A percentile compares a stretch with the other conserved stretches of the same genome.
Evolutionary conservation across 108 stramenopile species (phyloP).

Genomic region (Discostella stelligeroides): DNA sequence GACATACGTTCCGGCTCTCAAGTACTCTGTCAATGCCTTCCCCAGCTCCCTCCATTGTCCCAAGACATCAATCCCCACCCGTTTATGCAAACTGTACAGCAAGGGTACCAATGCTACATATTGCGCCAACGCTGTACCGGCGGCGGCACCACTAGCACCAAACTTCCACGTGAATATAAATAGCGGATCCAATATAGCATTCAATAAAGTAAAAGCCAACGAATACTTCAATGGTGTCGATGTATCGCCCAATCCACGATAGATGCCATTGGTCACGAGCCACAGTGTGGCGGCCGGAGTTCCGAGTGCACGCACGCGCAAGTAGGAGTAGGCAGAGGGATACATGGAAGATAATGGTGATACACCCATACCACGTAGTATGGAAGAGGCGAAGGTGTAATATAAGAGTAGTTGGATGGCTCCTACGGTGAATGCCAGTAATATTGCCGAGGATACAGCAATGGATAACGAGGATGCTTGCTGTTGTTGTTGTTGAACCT

Average conservation of each 20-base stretch:
- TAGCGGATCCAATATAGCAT: conserved; percentile 86
- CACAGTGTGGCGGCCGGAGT: conserved; percentile 90
- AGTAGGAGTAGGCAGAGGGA: conserved; percentile 81
- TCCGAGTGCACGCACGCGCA: conserved; percentile 80
- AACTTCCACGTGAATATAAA: conserved; percentile 84
- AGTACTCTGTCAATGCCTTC: conserved; percentile 64
- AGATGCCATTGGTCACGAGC: conserved; percentile 92
- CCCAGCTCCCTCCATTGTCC: conserved; percentile 64
- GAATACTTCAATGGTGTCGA: conserved; percentile 85
- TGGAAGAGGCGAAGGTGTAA: conserved; percentile 55
- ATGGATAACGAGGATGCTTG: conserved; percentile 51
- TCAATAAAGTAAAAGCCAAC: conserved; percentile 74
- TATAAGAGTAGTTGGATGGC: conserved; percentile 79
- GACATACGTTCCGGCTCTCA: conserved; percentile 79
- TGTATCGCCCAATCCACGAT: conserved; percentile 94
- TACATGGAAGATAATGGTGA: conserved; percentile 68
- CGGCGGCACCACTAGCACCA: conserved; percentile 91
- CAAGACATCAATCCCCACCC: conserved; percentile 68
- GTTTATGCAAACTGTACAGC: conserved; percentile 66
- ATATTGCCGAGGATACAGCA: conserved; percentile 85
- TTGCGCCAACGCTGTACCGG: conserved; percentile 88
- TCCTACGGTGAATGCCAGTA: conserved; percentile 83
- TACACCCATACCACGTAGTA: conserved; percentile 83
- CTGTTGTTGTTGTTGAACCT: conserved; percentile 8
- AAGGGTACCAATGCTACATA: conserved; percentile 82